Conservation (phyloP, 352 stramenopile species). For the Pythium phragmitis region DNA sequence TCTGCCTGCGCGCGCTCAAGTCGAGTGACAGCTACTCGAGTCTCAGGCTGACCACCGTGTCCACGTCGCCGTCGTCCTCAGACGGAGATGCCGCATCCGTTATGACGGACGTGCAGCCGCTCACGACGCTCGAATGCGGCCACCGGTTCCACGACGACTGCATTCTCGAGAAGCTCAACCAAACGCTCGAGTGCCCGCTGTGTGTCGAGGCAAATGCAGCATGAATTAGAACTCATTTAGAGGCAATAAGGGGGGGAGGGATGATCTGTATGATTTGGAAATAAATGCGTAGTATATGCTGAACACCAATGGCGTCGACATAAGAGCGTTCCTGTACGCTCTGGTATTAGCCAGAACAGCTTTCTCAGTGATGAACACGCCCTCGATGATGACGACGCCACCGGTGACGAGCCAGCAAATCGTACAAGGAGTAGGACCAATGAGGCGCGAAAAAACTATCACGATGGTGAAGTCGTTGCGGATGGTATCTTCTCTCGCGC, state of each 20-base stretch:
- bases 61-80: slow-evolving; percentile 17
- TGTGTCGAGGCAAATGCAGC: slow-evolving; percentile 29
- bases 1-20: slow-evolving; percentile 43
- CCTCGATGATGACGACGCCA: no score
- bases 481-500: no score
- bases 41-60: slow-evolving; percentile 26
- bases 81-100: slow-evolving; percentile 36
- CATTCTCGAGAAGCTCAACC: slow-evolving; percentile 82
- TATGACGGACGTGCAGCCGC: slow-evolving; percentile 26
- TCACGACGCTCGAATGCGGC: slow-evolving; percentile 77
- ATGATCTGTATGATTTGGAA: not conserved
- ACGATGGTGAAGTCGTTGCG: no score
- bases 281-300: not conserved
- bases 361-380: no score
- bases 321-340: not conserved
- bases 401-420: no score
- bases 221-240: not conserved
- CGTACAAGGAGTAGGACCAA: no score
- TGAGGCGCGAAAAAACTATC: no score
- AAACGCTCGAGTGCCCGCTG: slow-evolving; percentile 61
- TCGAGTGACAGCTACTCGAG: slow-evolving; percentile 29
- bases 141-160: slow-evolving; percentile 88
- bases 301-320: not conserved
- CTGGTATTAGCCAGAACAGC: no score
- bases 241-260: not conserved